Conservation (phyloP, 163 green algal species). For the Prototheca cutis region DNA sequence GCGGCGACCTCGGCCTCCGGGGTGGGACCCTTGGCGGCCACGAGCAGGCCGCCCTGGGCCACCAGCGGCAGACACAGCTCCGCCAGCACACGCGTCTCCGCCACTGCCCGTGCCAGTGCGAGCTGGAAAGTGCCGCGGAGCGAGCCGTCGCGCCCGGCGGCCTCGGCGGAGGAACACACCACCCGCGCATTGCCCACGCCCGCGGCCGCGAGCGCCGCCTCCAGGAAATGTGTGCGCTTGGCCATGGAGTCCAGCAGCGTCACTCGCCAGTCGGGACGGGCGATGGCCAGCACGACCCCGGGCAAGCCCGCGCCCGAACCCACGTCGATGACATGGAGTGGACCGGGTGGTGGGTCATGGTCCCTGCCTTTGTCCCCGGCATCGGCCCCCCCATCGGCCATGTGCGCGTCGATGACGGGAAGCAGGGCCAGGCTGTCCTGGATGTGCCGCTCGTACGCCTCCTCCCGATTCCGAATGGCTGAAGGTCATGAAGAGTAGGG, state of each 20-base stretch:
- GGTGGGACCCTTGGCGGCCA: slow-evolving; percentile 70
- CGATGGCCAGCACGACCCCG: slow-evolving; percentile 76
- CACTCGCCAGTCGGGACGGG: slow-evolving; percentile 65
- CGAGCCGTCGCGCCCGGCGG: neutral
- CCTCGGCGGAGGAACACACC: slow-evolving; percentile 63
- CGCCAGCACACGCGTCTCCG: slow-evolving; percentile 57
- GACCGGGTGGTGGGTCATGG: neutral
- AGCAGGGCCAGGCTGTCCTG: slow-evolving; percentile 74
- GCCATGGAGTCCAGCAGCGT: slow-evolving; percentile 71
- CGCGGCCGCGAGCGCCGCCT: slow-evolving; percentile 23
- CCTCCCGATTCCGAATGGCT: slow-evolving; percentile 35
- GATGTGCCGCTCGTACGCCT: slow-evolving; percentile 62
- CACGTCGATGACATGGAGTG: slow-evolving; percentile 67
- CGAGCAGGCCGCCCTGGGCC: slow-evolving; percentile 48
- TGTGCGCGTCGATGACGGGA: slow-evolving; percentile 45
- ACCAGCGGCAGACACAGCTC: slow-evolving; percentile 86
- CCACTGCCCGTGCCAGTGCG: slow-evolving; percentile 70
- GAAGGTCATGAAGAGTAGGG: too few relatives aligned
- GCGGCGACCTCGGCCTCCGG: slow-evolving; percentile 48
- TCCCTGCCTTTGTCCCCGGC: too few relatives aligned
- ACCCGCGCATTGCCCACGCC: slow-evolving; percentile 48
- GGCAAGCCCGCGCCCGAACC: slow-evolving; percentile 83
- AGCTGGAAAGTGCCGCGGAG: slow-evolving; percentile 47
- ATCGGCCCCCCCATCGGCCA: too few relatives aligned
- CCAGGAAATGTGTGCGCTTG: slow-evolving; percentile 66